A percentile compares a stretch with the other conserved stretches of the same genome.
Evolutionary conservation across 2,329 filamentous ascomycete species (phyloP).

Genomic region (Endocalyx cinctus): DNA sequence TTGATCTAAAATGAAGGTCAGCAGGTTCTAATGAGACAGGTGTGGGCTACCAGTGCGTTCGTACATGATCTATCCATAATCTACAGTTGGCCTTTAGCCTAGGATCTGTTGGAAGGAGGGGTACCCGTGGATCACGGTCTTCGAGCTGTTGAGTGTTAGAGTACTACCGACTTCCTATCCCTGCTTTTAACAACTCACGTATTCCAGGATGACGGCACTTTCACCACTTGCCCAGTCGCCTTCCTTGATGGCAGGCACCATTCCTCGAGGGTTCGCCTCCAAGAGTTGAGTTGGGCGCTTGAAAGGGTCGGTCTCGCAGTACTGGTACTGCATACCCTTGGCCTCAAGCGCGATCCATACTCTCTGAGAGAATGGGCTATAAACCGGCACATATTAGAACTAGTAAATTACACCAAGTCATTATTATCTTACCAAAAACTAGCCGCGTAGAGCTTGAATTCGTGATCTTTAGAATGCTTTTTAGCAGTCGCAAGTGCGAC

Average conservation of each 20-base stretch:
- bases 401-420: slow-evolving; percentile 3
- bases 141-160: slow-evolving; percentile 64
- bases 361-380: slow-evolving; percentile 76
- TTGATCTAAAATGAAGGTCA: slow-evolving; percentile 55
- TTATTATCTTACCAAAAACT: slow-evolving; percentile 66
- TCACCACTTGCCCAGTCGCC: slow-evolving; percentile 81
- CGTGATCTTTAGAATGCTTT: slow-evolving; percentile 64
- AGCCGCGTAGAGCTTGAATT: slow-evolving; percentile 74
- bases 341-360: slow-evolving; percentile 86
- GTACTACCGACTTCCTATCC: too few relatives aligned
- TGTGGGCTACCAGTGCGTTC: background rate
- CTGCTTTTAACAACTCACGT: too few relatives aligned
- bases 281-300: slow-evolving; percentile 60
- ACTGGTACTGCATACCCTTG: slow-evolving; percentile 76
- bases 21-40: background rate
- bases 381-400: slow-evolving; percentile 12
- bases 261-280: slow-evolving; percentile 70
- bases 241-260: slow-evolving; percentile 73
- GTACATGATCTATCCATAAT: slow-evolving; percentile 74
- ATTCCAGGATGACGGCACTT: slow-evolving; percentile 79
- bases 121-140: slow-evolving; percentile 57
- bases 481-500: slow-evolving; percentile 64
- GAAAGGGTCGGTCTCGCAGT: slow-evolving; percentile 80
- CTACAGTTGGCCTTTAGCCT: slow-evolving; percentile 69
- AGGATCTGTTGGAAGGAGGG: slow-evolving; percentile 61